phyloP scores from a whole-genome alignment of 257 asterid genomes.

The Scutellaria galericulata region DNA sequence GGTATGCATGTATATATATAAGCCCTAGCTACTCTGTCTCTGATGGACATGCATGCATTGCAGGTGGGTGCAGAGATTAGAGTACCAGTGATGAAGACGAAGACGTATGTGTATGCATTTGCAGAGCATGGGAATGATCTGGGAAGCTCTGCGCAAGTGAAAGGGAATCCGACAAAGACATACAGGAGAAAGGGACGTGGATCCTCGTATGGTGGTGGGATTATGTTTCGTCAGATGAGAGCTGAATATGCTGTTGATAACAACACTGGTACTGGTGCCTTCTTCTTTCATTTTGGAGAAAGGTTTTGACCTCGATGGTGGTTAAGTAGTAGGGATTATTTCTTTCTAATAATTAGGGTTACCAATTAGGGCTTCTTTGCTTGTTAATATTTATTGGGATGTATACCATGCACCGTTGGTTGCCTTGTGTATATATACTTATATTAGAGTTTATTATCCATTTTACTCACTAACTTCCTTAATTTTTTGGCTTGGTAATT shows the following conservation, averaged over 20 bases:
- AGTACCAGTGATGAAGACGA: constrained; percentile 54
- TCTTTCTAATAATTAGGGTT: too few species aligned
- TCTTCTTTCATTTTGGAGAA: background rate
- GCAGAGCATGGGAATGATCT: constrained; percentile 86
- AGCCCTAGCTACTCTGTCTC: too few species aligned
- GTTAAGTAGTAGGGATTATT: too few species aligned
- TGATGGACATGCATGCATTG: too few species aligned
- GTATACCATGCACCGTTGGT: too few species aligned
- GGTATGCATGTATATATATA: constrained; percentile 2
- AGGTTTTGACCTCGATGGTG: background rate
- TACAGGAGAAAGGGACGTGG: background rate
- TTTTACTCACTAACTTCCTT: too few species aligned
- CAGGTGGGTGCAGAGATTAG: constrained; percentile 76
- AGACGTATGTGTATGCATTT: constrained; percentile 68
- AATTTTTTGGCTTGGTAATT: too few species aligned
- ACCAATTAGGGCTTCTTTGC: too few species aligned
- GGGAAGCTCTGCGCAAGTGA: constrained; percentile 71
- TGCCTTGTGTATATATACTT: too few species aligned
- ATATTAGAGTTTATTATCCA: too few species aligned
- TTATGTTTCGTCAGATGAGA: background rate
- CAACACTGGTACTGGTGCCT: background rate
- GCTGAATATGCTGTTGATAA: background rate
- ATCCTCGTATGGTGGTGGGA: background rate
- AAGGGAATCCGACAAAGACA: constrained; percentile 53
- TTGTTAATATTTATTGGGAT: too few species aligned